Percentiles rank a stretch among this genome's conserved stretches.
Evolutionary conservation across 23 red algal species (phyloP).

Genomic region (Gracilaria domingensis): DNA sequence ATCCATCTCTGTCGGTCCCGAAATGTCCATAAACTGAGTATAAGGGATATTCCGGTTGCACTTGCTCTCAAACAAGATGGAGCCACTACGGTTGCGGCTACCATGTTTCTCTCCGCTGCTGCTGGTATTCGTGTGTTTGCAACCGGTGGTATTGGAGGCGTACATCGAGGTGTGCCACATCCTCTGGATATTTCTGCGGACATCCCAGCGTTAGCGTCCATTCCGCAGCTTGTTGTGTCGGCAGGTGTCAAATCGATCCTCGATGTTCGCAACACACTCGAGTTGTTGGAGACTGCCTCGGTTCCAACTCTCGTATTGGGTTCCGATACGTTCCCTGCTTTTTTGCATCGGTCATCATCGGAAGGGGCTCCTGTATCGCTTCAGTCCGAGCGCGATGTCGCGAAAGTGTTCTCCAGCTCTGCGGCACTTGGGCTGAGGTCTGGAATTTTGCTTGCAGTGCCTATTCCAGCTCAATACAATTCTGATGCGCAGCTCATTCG

Average conservation of each 20-base stretch:
- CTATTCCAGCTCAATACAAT: slow-evolving; percentile 68
- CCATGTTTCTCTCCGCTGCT: slow-evolving; percentile 73
- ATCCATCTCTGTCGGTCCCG: slow-evolving; percentile 35
- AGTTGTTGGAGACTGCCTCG: slow-evolving; percentile 77
- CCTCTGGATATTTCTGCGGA: slow-evolving; percentile 82
- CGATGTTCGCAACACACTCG: slow-evolving; percentile 86
- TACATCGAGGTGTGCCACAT: slow-evolving; percentile 67
- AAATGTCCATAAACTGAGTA: slow-evolving; percentile 63
- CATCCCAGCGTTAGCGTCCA: slow-evolving; percentile 61
- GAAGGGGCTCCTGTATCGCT: slow-evolving; percentile 48
- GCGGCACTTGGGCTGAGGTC: slow-evolving; percentile 15
- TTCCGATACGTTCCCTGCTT: slow-evolving; percentile 80
- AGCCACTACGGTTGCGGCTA: slow-evolving; percentile 83
- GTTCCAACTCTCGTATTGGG: slow-evolving; percentile 75
- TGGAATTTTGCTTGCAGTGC: slow-evolving; percentile 81
- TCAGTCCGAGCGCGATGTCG: slow-evolving; percentile 58
- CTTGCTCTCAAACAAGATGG: slow-evolving; percentile 55
- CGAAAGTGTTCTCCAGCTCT: slow-evolving; percentile 34
- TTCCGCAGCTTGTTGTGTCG: slow-evolving; percentile 82
- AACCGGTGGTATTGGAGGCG: slow-evolving; percentile 94
- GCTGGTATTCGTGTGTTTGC: slow-evolving; percentile 86
- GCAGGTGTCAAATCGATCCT: slow-evolving; percentile 86
- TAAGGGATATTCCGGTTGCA: slow-evolving; percentile 68
- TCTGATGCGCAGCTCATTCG: slow-evolving; percentile 41
- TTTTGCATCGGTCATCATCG: slow-evolving; percentile 64